Evolutionary conservation across 139 green algal species (phyloP).

Genomic region (Coelastrella sp.): DNA sequence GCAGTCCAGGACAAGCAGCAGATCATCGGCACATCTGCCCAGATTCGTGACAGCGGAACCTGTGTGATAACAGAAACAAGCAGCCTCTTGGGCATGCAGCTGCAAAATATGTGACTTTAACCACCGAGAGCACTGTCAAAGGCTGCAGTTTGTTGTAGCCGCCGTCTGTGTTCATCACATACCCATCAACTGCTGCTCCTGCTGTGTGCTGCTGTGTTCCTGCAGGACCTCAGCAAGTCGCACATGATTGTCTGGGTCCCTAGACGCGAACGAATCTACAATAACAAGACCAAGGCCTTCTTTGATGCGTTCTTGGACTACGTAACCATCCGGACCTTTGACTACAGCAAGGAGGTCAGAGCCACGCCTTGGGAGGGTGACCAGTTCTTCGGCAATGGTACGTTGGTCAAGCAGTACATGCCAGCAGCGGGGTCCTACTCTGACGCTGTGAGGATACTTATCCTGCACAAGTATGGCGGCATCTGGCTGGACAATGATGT

Average conservation of each 20-base stretch:
- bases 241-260: background rate
- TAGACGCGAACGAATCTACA: background rate
- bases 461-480: conserved; percentile 25
- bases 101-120: too few relatives aligned
- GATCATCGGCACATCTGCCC: background rate
- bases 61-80: too few relatives aligned
- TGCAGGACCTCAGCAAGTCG: background rate
- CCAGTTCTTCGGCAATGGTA: conserved; percentile 5
- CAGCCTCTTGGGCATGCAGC: too few relatives aligned
- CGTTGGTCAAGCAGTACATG: background rate
- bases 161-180: too few relatives aligned
- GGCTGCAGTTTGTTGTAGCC: too few relatives aligned
- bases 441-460: conserved; percentile 10
- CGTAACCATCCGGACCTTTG: conserved; percentile 5
- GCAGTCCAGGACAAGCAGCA: background rate
- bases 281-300: background rate
- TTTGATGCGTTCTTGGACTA: background rate
- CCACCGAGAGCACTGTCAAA: too few relatives aligned
- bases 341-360: background rate
- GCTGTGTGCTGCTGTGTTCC: background rate
- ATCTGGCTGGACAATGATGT: conserved; percentile 55
- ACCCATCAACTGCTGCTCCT: background rate
- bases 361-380: background rate
- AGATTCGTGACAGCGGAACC: too few relatives aligned
- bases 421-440: background rate